Base-by-base conservation (phyloP, 225 moss, liverwort and hornwort genomes). In the Lunularia cruciata region DNA sequence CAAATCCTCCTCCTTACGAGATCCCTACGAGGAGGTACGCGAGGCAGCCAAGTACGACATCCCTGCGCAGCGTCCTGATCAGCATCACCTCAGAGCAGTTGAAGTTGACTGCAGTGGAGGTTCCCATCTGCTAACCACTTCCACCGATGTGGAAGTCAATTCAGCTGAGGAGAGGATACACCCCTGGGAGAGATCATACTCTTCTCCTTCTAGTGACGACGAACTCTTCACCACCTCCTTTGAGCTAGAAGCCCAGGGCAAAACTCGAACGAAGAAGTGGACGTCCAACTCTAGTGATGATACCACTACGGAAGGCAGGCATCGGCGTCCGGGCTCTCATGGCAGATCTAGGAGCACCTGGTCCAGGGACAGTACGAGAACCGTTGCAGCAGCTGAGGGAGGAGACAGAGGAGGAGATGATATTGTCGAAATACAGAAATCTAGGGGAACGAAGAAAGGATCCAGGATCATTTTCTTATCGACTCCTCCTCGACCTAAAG, bases 251-350 rank as follows among this genome's bases (percentile, higher is more conserved):
- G 71, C 75, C 12, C 71, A 51, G 47, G 56, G 51, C 16, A 75
- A 75, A 51, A 39, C 56, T 5, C 67, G 82, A 10, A 72, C 57
- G 69, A 82, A 82, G 68, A 78, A 69, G 63, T 83, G 82, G 82
- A 78, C 82, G 31, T 78, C 82, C 28, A 83, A 83, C 72, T 83
- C 82, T 16, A 83, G 82, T 64, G 82, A 83, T 61, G 82, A 83
- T 10, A n/a, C n/a, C n/a, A n/a, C n/a, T n/a, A 66, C 66, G 30
- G 82, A 83, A 19, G 48, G 42, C 31, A 62, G 75, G 49, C 75
- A 75, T 13, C 55, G 75, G 68, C 75, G 82, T 8, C 4, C 56
- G 19, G 19, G 28, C 15, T 73, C 64, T 53, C 69, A 67, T 14
- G 45, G 25, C 33, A 71, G 72, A 68, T 77, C 77, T 14, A 78